Conservation (phyloP, 768 basidiomycete genomes). For the Naganishia onofrii region DNA sequence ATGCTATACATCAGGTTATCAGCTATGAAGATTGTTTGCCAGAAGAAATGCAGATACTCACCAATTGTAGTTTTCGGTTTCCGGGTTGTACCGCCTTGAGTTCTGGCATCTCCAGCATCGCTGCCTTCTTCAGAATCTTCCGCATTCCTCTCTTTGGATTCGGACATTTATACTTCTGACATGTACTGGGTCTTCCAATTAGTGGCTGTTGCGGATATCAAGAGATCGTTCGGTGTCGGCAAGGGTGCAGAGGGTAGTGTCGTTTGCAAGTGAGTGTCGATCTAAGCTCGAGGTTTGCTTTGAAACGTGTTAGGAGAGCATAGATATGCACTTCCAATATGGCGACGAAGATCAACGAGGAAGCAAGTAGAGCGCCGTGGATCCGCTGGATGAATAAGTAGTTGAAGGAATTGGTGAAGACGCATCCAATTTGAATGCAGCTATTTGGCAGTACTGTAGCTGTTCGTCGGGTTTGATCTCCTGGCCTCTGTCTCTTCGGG, state of each 20-base stretch:
- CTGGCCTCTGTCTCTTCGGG: no score
- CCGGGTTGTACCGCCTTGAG: neutral
- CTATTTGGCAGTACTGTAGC: no score
- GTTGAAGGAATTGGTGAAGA: no score
- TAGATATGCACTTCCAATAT: no score
- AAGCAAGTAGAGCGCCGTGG: no score
- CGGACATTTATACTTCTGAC: constrained; percentile 7
- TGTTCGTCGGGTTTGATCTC: no score
- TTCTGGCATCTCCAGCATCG: neutral
- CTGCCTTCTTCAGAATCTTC: constrained; percentile 13
- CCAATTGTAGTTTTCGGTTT: constrained; percentile 19
- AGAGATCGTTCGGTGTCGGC: neutral
- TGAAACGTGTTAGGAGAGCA: no score
- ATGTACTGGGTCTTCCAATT: neutral
- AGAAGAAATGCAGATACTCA: neutral
- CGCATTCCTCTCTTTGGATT: constrained; percentile 11
- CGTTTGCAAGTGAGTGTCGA: neutral
- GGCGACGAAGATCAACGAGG: no score
- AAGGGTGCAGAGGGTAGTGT: neutral
- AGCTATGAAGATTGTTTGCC: neutral
- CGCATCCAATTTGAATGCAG: no score
- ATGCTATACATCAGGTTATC: neutral
- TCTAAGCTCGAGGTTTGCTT: no score
- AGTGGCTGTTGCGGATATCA: neutral
- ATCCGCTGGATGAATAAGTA: no score